Evolutionary conservation across 140 eudicot genomes (phyloP), one percentile per base, ranked within the genome.

Genomic region (Senecio squalidus): DNA sequence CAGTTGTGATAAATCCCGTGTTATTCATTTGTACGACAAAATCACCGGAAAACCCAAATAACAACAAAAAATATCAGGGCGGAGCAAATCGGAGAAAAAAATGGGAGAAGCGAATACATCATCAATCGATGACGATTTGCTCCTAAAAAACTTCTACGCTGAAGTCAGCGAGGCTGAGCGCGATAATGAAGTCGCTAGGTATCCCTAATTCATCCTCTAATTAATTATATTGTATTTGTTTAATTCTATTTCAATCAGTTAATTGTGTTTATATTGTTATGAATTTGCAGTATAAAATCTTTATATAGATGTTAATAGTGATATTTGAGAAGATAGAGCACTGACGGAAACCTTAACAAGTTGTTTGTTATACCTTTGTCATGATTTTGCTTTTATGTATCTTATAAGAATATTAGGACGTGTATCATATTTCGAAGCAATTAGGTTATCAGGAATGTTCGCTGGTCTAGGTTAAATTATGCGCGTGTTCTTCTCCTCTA

Each of bases 161-260:
- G 99, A 92, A 75, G 93, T 92, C 30, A 77, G 98, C 76, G 96
- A 88, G 73, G 96, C 78, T 82, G 99, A 88, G 64, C 88, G 99
- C 57, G 99, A 92, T 38, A 92, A 92, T 67, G 99, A 92, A 84
- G 99, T 92, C 67, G 27, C 25, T 57, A 88, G 99, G 98, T 92
- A 53, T 67, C 18, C 23, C 21, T 1, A 45, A 33, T 22, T 23
- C 58, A 2, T 13, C 23, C 8, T 21, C 23, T 49, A 9, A 36
- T 22, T 11, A 2, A 11, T n/a, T 54, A 38, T 67, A 46, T 24
- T 23, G 5, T 27, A 15, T 45, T 10, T 11, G 4, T 60, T 15
- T 27, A 3, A 26, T 39, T 43, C 26, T 44, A 4, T 31, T 31
- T 10, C 38, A 31, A 31, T 31, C 1, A 31, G 6, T 31, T 5